Conservation (phyloP, 2,329 filamentous ascomycete species). For the Pseudopyricularia cyperi region DNA sequence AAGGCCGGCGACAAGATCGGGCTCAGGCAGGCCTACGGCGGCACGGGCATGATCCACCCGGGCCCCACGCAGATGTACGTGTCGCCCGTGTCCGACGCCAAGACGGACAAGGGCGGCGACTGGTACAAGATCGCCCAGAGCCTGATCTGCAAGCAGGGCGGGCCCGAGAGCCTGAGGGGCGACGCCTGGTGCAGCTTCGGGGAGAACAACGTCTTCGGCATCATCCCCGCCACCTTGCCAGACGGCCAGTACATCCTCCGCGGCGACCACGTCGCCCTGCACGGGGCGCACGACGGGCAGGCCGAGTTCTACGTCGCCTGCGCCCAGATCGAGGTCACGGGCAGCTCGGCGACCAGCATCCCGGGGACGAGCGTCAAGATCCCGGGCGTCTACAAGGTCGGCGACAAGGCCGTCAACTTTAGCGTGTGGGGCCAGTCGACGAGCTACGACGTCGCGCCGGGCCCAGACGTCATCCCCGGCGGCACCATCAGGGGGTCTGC, state of each 20-base stretch:
- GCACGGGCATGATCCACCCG: background rate
- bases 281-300: constrained; percentile 18
- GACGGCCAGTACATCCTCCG: constrained; percentile 24
- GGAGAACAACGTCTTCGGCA: constrained; percentile 25
- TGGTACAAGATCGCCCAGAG: constrained; percentile 2
- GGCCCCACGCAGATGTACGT: constrained; percentile 1
- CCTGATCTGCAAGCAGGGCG: background rate
- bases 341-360: constrained; percentile 10
- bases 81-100: background rate
- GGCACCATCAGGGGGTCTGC: constrained; percentile 21
- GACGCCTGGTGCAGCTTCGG: constrained; percentile 1
- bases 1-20: constrained; percentile 1
- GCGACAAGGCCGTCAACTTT: constrained; percentile 22
- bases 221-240: constrained; percentile 11
- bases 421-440: constrained; percentile 1
- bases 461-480: constrained; percentile 20
- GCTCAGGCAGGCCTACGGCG: background rate
- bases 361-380: constrained; percentile 12
- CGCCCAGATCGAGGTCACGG: constrained; percentile 15
- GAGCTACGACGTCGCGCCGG: constrained; percentile 21
- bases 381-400: constrained; percentile 23
- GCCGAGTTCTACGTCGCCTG: constrained; percentile 19
- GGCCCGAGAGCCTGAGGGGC: background rate
- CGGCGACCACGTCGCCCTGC: constrained; percentile 29
- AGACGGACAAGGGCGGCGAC: background rate